Evolutionary conservation across 805 yeast species (phyloP), one percentile per base, ranked within the genome.

Genomic region (Barnettozyma populi): DNA sequence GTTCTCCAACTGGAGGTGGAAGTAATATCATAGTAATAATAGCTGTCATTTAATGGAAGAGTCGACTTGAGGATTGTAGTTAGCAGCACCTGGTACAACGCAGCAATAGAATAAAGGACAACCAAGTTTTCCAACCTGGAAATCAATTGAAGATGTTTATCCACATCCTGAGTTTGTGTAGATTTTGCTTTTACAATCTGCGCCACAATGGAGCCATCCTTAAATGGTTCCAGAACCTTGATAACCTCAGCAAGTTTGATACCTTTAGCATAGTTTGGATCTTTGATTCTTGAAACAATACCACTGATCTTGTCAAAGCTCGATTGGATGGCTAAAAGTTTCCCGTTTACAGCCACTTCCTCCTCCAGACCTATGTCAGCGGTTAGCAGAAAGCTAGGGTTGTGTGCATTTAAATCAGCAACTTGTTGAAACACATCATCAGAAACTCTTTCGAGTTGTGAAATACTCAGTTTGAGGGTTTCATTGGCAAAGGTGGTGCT

Each of bases 1-100:
- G 65, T 49, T 25, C 68, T 64, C 18, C 58, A 52, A 2, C 58
- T 59, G 5, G 73, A 68, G 11, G 66, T 54, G 3, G 67, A 54
- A 0, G 71, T 57, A 2, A 61, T 44, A 24, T 76, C 76, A 69
- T 74, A 79, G 56, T 78, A 79, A 29, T 62, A 62, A n/a, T 76
- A 53, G 51, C 74, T 76, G 36, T 70, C 71, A 20, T 63, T 50
- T 13, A 76, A 52, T 8, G 76, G 73, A 5, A 75, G 51, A 2
- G 82, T 75, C 14, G 64, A 61, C 7, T 57, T 55, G 35, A 78
- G 56, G 24, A 77, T 54, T 2, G 60, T 52, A 25, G 69, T 60
- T 18, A 69, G 52, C 7, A 65, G 46, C 18, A 61, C 57, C 18
- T 71, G 72, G 48, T 71, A 70, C 6, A 69, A 43, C 1, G 61